Evolutionary conservation across 331 rosid species (phyloP), one percentile per base, ranked within the genome.

Genomic region (Cydonia oblonga): DNA sequence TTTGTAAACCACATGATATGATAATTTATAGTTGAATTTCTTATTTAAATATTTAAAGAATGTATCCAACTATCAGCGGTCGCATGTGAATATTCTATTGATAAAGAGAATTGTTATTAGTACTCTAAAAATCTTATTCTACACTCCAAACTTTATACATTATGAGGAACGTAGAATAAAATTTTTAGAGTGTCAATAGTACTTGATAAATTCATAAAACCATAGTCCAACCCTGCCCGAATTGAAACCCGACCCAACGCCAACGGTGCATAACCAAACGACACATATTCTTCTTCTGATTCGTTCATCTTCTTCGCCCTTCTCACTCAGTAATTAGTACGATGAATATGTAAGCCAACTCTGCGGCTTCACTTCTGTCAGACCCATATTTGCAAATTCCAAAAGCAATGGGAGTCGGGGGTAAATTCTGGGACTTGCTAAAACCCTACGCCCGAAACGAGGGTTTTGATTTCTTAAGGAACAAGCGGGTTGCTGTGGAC

Each of bases 401-500:
- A 51, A 51, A 56, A 44, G 25, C 13, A 15, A 90, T 93, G 97
- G 98, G 98, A 4, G 87, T 89, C 24, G 91, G 90, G 65, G 97
- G 92, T 35, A 79, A 88, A 76, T 90, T 93, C 85, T 90, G 97
- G 98, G 97, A 93, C 52, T 79, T 86, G 80, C 82, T 90, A 40
- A 90, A 90, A 73, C 98, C 98, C 58, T 88, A 86, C 64, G 83
- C 88, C 28, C 89, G 88, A 40, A 66, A 68, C 70, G 92, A 89
- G 84, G 96, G 91, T 63, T 88, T 88, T 62, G 95, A 93, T 85
- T 93, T 90, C 88, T 86, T 90, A 77, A 86, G 95, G 75, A 81
- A 93, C 92, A 93, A 93, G 84, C 96, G 98, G 58, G 95, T 93
- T 40, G 98, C 96, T 53, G 86, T 93, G 51, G 98, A 93, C 81